A percentile compares a stretch with the other conserved stretches of the same genome.
Evolutionary conservation across 352 stramenopile genomes (phyloP).

Genomic region (Lagenidium giganteum): DNA sequence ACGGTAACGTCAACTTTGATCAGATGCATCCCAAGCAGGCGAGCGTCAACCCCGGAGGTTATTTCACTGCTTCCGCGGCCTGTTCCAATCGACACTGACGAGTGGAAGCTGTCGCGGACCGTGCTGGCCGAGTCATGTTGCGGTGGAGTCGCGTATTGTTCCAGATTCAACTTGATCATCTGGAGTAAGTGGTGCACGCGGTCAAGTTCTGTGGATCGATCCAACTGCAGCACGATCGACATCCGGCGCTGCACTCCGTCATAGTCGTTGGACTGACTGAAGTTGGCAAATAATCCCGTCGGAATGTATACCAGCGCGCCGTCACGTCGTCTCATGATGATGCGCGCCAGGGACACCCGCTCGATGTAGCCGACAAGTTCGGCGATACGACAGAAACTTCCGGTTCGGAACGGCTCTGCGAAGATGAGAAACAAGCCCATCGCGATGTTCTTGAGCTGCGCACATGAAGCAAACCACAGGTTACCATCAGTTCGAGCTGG

Average conservation of each 20-base stretch:
- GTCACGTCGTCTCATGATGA: conserved; percentile 42
- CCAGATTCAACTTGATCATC: too few species aligned
- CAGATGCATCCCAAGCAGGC: conserved; percentile 27
- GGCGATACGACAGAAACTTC: conserved; percentile 40
- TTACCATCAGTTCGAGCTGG: too few species aligned
- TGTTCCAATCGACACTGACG: too few species aligned
- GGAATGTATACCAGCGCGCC: conserved; percentile 55
- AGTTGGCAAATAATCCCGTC: conserved; percentile 60
- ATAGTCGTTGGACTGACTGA: conserved; percentile 48
- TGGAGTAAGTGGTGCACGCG: too few species aligned
- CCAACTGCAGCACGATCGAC: conserved; percentile 27
- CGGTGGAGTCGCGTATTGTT: too few species aligned
- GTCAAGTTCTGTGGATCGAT: conserved; percentile 26
- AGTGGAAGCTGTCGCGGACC: too few species aligned
- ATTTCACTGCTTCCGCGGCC: too few species aligned
- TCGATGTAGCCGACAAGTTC: conserved; percentile 48
- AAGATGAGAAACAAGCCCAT: conserved; percentile 72
- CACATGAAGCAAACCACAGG: too few species aligned
- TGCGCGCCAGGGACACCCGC: conserved; percentile 49
- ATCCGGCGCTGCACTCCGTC: too few species aligned
- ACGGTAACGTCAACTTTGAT: conserved; percentile 63
- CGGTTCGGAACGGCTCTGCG: conserved; percentile 56
- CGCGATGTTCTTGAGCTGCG: conserved; percentile 70
- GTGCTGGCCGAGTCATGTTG: too few species aligned
- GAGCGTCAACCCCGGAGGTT: too few species aligned